These are phyloP conservation scores for Metschnikowia reukaufii DNA, from an alignment of 805 yeast genomes.

Conservation along the genomic window DNA sequence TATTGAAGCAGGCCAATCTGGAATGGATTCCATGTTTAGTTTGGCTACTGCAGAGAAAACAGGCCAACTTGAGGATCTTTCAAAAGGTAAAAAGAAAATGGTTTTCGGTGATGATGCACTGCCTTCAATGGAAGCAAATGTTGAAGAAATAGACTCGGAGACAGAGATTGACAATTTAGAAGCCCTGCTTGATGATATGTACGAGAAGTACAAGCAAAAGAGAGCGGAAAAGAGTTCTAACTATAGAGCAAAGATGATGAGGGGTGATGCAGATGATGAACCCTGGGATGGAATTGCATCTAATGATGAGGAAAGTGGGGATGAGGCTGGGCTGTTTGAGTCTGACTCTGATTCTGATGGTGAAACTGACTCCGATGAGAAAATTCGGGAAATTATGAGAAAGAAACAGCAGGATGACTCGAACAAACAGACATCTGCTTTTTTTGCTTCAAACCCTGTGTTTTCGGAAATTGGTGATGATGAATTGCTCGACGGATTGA, in stretches of 20 bases:
- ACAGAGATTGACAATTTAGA: constrained; percentile 72
- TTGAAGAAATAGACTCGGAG: constrained; percentile 32
- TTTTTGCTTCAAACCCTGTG: constrained; percentile 41
- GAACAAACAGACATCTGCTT: constrained; percentile 36
- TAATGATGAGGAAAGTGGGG: constrained; percentile 44
- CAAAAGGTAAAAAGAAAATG: constrained; percentile 72
- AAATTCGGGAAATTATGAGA: constrained; percentile 55
- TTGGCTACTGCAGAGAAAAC: constrained; percentile 84
- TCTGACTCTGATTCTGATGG: constrained; percentile 57
- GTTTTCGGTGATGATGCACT: constrained; percentile 37
- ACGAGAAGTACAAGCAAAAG: constrained; percentile 63
- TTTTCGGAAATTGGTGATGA: constrained; percentile 47
- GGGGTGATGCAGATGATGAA: constrained; percentile 76
- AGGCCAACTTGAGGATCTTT: constrained; percentile 71
- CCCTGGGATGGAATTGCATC: constrained; percentile 72
- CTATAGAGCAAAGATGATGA: constrained; percentile 63
- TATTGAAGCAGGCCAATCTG: constrained; percentile 82
- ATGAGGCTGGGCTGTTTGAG: constrained; percentile 34
- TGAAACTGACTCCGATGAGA: constrained; percentile 58
- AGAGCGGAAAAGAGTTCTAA: constrained; percentile 70
- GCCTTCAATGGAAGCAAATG: background rate
- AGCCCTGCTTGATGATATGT: constrained; percentile 80
- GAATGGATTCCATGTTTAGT: constrained; percentile 77
- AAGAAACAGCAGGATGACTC: constrained; percentile 34
- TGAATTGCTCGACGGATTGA: constrained; percentile 33